phyloP scores from a whole-genome alignment of 177 flowering plant species.

The Vitis hybrid region DNA sequence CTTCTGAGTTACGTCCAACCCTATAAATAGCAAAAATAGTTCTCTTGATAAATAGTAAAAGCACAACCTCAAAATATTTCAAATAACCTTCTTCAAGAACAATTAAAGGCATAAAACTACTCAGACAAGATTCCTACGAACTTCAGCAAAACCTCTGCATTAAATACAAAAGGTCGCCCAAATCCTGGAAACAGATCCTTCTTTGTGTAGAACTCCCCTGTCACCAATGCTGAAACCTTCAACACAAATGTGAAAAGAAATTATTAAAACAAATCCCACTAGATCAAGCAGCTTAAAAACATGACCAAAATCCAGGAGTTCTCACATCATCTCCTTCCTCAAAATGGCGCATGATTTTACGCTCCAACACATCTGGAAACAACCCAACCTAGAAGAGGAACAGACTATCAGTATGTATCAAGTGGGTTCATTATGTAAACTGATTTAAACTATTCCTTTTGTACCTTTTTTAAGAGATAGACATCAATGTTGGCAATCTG shows the following conservation, averaged over 20 bases:
- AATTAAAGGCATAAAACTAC: background rate
- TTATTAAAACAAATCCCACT: background rate
- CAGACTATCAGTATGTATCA: too few species aligned
- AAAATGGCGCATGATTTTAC: constrained; percentile 67
- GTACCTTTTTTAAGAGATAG: constrained; percentile 78
- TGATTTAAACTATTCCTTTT: constrained; percentile 3
- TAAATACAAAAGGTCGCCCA: constrained; percentile 87
- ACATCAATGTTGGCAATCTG: constrained; percentile 56
- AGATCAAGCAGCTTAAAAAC: background rate
- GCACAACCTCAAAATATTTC: background rate
- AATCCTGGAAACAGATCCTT: constrained; percentile 93
- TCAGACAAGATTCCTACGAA: constrained; percentile 32
- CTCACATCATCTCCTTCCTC: constrained; percentile 87
- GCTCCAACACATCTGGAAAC: constrained; percentile 86
- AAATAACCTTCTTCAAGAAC: background rate
- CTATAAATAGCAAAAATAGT: constrained; percentile 23
- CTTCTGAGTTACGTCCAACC: constrained; percentile 74
- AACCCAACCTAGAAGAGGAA: constrained; percentile 70
- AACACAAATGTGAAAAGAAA: constrained; percentile 24
- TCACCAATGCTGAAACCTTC: constrained; percentile 90
- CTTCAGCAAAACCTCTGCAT: constrained; percentile 85
- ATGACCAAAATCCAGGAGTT: constrained; percentile 9
- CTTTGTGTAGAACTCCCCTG: constrained; percentile 87
- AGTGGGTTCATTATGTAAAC: background rate
- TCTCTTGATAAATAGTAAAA: background rate